A percentile compares a stretch with the other conserved stretches of the same genome.
Evolutionary conservation across 2,329 filamentous ascomycete genomes (phyloP).

Genomic region (Cladosporium oxysporum): DNA sequence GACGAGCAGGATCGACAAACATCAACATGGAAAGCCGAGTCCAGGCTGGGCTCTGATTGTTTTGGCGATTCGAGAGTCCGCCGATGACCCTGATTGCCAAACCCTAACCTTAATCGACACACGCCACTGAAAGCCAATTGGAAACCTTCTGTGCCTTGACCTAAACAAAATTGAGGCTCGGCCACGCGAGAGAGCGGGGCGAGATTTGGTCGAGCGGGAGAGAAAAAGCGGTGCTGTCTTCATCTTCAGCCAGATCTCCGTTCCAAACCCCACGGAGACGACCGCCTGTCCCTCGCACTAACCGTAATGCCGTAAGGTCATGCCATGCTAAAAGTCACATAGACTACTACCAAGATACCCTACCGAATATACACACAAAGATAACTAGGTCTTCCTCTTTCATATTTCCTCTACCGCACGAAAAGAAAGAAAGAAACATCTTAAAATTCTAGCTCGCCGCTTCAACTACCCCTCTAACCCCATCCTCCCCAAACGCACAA

Average conservation of each 20-base stretch:
- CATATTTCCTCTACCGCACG: background rate
- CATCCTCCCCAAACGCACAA: background rate
- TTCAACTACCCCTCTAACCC: background rate
- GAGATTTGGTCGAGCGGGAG: background rate
- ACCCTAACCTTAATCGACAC: background rate
- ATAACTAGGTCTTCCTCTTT: background rate
- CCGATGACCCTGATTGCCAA: background rate
- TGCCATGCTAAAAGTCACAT: background rate
- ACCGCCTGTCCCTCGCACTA: conserved; percentile 8
- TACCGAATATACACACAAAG: conserved; percentile 1
- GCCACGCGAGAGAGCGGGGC: conserved; percentile 1
- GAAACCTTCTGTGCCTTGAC: background rate
- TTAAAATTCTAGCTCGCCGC: no score
- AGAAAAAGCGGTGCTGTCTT: conserved; percentile 1
- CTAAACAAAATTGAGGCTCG: background rate
- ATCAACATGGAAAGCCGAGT: background rate
- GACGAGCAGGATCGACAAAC: background rate
- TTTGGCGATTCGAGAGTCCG: background rate
- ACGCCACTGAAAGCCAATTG: background rate
- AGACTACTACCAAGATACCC: background rate
- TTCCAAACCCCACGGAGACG: conserved; percentile 4
- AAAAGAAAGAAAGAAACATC: background rate
- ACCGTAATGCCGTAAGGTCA: conserved; percentile 9
- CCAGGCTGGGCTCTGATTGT: background rate
- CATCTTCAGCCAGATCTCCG: background rate